Evolutionary conservation across 2,329 filamentous ascomycete genomes (phyloP).

Genomic region (Annulohypoxylon truncatum): DNA sequence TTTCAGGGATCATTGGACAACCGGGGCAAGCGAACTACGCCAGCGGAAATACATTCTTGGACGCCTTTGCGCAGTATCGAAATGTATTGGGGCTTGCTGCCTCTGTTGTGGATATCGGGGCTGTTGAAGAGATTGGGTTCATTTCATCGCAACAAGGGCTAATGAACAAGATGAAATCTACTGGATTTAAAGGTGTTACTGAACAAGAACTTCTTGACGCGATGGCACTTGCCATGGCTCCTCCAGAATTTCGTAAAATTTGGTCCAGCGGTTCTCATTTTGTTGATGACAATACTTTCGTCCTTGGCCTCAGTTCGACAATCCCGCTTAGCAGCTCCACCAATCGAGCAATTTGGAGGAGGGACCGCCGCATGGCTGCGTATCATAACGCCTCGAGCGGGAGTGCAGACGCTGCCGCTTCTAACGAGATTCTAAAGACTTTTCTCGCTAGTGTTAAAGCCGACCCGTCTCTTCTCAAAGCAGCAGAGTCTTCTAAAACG

Average conservation of each 20-base stretch:
- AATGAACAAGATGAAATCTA: slow-evolving; percentile 35
- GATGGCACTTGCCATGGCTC: slow-evolving; percentile 21
- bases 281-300: slow-evolving; percentile 16
- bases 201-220: slow-evolving; percentile 37
- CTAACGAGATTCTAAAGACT: slow-evolving; percentile 22
- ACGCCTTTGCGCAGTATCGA: slow-evolving; percentile 50
- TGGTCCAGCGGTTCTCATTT: neutral
- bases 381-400: slow-evolving; percentile 33
- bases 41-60: slow-evolving; percentile 52
- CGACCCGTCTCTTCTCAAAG: slow-evolving; percentile 21
- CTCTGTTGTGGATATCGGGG: slow-evolving; percentile 52
- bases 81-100: slow-evolving; percentile 50
- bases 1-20: slow-evolving; percentile 45
- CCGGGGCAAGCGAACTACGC: slow-evolving; percentile 53
- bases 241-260: neutral
- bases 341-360: slow-evolving; percentile 26
- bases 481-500: slow-evolving; percentile 9
- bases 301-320: slow-evolving; percentile 26
- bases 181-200: slow-evolving; percentile 26
- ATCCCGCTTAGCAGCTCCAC: slow-evolving; percentile 25
- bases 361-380: slow-evolving; percentile 38
- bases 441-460: slow-evolving; percentile 23
- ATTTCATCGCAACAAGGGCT: slow-evolving; percentile 39
- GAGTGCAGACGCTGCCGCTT: slow-evolving; percentile 1
- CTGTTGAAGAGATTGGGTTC: slow-evolving; percentile 53